A percentile compares a stretch with the other conserved stretches of the same genome.
These are phyloP conservation scores for Fusarium agapanthi DNA, from an alignment of 2,329 filamentous ascomycete genomes.

Conservation along the genomic window DNA sequence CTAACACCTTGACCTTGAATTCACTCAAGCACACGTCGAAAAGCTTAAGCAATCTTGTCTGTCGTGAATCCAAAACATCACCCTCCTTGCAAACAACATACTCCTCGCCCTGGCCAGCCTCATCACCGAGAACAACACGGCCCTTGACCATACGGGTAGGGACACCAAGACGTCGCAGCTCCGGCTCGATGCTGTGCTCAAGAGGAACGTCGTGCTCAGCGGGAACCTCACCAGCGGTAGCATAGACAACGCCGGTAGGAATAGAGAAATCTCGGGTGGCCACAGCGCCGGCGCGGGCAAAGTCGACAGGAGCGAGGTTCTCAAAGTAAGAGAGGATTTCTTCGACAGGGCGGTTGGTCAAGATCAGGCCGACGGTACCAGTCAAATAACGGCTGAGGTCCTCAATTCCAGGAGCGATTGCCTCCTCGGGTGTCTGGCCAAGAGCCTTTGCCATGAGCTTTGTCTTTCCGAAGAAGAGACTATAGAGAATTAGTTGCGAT, in stretches of 20 bases:
- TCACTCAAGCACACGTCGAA: conserved; percentile 92
- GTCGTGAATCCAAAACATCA: conserved; percentile 84
- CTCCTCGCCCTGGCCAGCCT: conserved; percentile 61
- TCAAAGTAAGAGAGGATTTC: conserved; percentile 78
- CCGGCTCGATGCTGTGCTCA: conserved; percentile 88
- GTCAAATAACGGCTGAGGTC: conserved; percentile 73
- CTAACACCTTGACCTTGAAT: conserved; percentile 83
- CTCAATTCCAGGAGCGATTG: conserved; percentile 81
- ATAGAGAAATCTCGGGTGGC: conserved; percentile 81
- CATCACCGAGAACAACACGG: conserved; percentile 76
- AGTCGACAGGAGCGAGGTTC: conserved; percentile 80
- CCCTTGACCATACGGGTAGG: conserved; percentile 90
- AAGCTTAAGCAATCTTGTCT: conserved; percentile 92
- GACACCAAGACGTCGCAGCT: conserved; percentile 86
- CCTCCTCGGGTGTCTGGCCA: conserved; percentile 78
- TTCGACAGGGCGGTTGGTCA: conserved; percentile 79
- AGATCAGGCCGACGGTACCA: conserved; percentile 89
- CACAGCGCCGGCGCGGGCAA: conserved; percentile 83
- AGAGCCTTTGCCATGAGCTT: conserved; percentile 98
- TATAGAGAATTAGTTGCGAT: conserved; percentile 47
- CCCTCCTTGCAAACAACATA: conserved; percentile 88
- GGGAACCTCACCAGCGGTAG: conserved; percentile 80
- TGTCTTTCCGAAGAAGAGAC: conserved; percentile 98
- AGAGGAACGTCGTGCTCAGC: conserved; percentile 85
- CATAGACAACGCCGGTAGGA: conserved; percentile 83